phyloP scores from a whole-genome alignment of 1,284 basidiomycete genomes.

The Apiotrichum domesticum region DNA sequence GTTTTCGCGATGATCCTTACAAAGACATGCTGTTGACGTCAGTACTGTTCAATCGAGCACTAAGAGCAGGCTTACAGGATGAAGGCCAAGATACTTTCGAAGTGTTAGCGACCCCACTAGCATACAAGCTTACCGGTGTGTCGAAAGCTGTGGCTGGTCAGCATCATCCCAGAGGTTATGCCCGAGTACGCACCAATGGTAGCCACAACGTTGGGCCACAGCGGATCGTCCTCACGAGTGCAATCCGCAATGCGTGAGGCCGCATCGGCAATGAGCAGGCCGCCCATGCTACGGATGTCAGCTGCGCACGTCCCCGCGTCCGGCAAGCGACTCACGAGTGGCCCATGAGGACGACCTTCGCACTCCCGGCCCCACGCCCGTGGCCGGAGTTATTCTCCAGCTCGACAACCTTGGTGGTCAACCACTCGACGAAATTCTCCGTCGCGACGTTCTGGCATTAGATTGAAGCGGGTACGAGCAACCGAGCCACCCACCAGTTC shows the following conservation, averaged over 20 bases:
- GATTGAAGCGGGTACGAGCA: neutral
- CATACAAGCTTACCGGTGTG: conserved; percentile 62
- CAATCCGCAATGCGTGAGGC: conserved; percentile 61
- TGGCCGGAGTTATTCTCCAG: conserved; percentile 62
- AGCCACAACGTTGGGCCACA: conserved; percentile 44
- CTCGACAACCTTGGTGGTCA: conserved; percentile 70
- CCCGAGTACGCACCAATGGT: conserved; percentile 30
- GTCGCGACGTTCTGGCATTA: conserved; percentile 64
- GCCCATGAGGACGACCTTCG: conserved; percentile 79
- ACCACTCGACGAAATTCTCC: conserved; percentile 78
- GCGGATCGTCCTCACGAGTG: conserved; percentile 30
- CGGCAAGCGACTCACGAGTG: conserved; percentile 60
- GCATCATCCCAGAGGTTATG: neutral
- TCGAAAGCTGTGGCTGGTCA: conserved; percentile 64
- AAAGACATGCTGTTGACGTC: conserved; percentile 30
- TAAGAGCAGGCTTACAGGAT: conserved; percentile 53
- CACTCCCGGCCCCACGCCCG: conserved; percentile 66
- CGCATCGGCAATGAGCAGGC: conserved; percentile 77
- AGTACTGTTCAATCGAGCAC: neutral
- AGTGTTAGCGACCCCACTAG: neutral
- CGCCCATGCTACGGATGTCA: conserved; percentile 66
- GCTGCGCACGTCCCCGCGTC: neutral
- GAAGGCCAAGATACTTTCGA: conserved; percentile 70
- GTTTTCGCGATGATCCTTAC: conserved; percentile 14
- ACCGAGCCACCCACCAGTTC: conserved; percentile 59